Percentiles rank a stretch among this genome's conserved stretches.
Evolutionary conservation across 2,329 filamentous ascomycete species (phyloP).

Genomic region (Xylaria sp.): DNA sequence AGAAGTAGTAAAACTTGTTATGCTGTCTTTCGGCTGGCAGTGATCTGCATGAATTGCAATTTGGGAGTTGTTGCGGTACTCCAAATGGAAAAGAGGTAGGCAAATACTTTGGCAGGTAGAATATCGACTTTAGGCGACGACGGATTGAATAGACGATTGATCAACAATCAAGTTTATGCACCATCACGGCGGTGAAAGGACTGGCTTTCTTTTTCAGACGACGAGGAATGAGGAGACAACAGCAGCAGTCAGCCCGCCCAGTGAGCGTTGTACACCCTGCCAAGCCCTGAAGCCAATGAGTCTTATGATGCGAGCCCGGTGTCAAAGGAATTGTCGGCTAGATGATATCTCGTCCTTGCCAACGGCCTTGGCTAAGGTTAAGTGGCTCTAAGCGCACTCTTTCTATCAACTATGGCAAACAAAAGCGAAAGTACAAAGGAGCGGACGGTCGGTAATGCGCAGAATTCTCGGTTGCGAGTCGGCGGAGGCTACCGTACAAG

Average conservation of each 20-base stretch:
- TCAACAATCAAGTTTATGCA: slow-evolving; percentile 38
- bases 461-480: neutral
- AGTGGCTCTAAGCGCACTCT: neutral
- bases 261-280: neutral
- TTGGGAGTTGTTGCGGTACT: neutral
- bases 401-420: slow-evolving; percentile 1
- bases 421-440: slow-evolving; percentile 28
- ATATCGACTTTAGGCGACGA: neutral
- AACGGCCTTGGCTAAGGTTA: neutral
- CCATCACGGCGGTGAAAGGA: slow-evolving; percentile 21
- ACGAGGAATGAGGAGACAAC: neutral
- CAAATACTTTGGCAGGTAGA: neutral
- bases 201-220: slow-evolving; percentile 19
- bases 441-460: neutral
- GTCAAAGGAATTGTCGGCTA: neutral
- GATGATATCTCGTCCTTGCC: neutral
- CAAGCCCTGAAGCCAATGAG: slow-evolving; percentile 1
- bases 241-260: neutral
- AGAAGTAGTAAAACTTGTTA: neutral
- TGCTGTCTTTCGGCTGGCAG: neutral
- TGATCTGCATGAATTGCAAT: neutral
- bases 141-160: slow-evolving; percentile 35
- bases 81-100: neutral
- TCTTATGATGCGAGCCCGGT: neutral
- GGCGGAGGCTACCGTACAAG: neutral